Evolutionary conservation across 2,329 filamentous ascomycete genomes (phyloP).

Genomic region (Hypoxylon sp.): DNA sequence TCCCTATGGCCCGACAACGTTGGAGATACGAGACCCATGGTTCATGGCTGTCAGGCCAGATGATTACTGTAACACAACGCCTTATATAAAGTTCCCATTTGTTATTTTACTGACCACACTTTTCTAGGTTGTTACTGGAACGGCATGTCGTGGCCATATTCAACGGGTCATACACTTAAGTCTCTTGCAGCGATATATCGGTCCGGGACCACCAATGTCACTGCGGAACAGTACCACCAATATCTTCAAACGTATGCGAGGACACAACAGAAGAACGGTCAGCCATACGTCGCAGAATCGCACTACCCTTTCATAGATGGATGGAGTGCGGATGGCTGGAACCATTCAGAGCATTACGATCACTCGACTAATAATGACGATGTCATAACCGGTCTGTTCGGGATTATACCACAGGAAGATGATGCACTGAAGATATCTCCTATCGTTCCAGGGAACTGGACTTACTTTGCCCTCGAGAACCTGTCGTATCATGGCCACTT

Average conservation of each 20-base stretch:
- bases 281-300: constrained; percentile 62
- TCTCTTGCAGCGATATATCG: constrained; percentile 58
- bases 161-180: constrained; percentile 59
- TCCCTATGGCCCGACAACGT: constrained; percentile 59
- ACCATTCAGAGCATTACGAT: constrained; percentile 61
- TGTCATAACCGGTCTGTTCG: constrained; percentile 60
- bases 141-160: constrained; percentile 63
- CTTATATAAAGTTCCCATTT: not conserved
- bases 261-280: constrained; percentile 59
- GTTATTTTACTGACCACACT: constrained; percentile 8
- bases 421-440: constrained; percentile 58
- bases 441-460: constrained; percentile 56
- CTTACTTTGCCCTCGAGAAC: constrained; percentile 61
- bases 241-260: constrained; percentile 58
- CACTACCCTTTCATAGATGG: constrained; percentile 58
- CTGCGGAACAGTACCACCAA: constrained; percentile 56
- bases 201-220: constrained; percentile 54
- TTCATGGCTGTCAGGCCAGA: constrained; percentile 56
- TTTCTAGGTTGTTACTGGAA: constrained; percentile 60
- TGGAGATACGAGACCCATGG: constrained; percentile 59
- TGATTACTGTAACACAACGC: constrained; percentile 47
- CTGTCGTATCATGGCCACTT: constrained; percentile 60
- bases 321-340: constrained; percentile 57
- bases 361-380: constrained; percentile 63
- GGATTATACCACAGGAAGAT: constrained; percentile 58